Base-by-base conservation (phyloP, 2,329 filamentous ascomycete species). In the Aspergillus hortae region DNA sequence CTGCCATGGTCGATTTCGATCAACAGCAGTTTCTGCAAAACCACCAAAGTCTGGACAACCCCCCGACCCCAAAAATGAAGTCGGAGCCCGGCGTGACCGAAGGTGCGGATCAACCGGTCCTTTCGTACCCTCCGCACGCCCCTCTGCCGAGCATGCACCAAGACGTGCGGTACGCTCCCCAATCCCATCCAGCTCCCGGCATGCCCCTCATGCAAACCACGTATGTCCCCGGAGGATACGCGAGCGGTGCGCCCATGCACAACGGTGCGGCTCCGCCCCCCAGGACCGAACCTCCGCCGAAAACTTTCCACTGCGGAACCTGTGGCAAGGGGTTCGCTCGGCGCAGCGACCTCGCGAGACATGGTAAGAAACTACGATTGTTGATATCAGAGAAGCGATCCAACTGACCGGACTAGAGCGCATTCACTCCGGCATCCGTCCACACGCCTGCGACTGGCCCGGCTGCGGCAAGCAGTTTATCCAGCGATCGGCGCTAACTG, bases 391-490 rank as follows among this genome's bases (percentile, higher is more conserved):
- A n/a, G 21, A 10, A 21, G 7, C 23, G 21, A 17, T 21, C 23
- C 33, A 19, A 10, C 19, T 23, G 21, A 21, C 32, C 45, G 9
- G 17, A 23, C 5, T 63, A 96, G 92, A 97, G 75, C 90, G 94
- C 43, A 99, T 99, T 60, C 94, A 99, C 73, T 95, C 86, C 55
- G 92, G 92, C 43, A 81, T 92, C 52, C 82, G 92, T 53, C 94
- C 94, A 45, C 94, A 99, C 68, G 87, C 92, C 46, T 99, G 94
- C 74, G 92, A 96, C 64, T 90, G 85, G 68, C 87, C 87, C 38
- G 85, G 84, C 48, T 99, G 94, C 70, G 89, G 89, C 59, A 99
- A 97, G 74, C 89, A 92, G 67, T 99, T 99, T 69, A 99, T 99
- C 62, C 94, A 99, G 72, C 84, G 94, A 51, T 96, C 92, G 25